Base-by-base conservation (phyloP, 1,284 basidiomycete species). In the Cystobasidium pallidum region DNA sequence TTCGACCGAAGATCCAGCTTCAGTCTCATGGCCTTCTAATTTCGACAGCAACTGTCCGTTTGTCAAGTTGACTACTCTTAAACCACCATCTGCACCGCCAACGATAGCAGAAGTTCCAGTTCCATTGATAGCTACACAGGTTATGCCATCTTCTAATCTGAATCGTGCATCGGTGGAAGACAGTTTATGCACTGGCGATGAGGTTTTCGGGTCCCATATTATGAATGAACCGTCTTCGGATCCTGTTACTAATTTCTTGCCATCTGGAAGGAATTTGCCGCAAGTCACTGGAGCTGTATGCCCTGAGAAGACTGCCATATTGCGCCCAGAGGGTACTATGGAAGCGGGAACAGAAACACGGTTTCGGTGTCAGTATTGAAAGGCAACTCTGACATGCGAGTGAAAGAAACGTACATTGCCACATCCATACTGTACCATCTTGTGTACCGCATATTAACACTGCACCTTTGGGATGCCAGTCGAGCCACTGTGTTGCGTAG, bases 341-440 rank as follows among this genome's bases (percentile, higher is more conserved):
- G 24, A 66, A 21, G n/a, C n/a, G n/a, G n/a, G n/a, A n/a, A n/a
- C n/a, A 62, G 70, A 68, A 30, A 52, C 64, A 73, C 45, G 32
- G 30, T 4, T 26, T 21, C 43, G 8, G 55, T 67, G 72, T 63
- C 61, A 72, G 70, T n/a, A 26, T 19, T 24, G n/a, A 34, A 36
- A 34, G 30, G 13, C 36, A n/a, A 36, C 3, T 3, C 26, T 34
- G 28, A n/a, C 28, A 13, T 3, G 17, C 28, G 30, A n/a, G 19
- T 28, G 24, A 36, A 8, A 30, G n/a, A 19, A 34, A 75, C 79
- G 78, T 81, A 94, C 94, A 83, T 83, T 96, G 91, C 94, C 94
- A 99, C 78, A 99, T 84, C 95, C 95, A 99, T n/a, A 95, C 88
- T 3, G 91, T 96, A 3, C 90, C 87, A 81, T 99, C 95, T 76